Percentiles rank a stretch among this genome's conserved stretches.
These are phyloP conservation scores for Coniochaeta hoffmannii DNA, from an alignment of 2,329 filamentous ascomycete species.

Conservation along the genomic window DNA sequence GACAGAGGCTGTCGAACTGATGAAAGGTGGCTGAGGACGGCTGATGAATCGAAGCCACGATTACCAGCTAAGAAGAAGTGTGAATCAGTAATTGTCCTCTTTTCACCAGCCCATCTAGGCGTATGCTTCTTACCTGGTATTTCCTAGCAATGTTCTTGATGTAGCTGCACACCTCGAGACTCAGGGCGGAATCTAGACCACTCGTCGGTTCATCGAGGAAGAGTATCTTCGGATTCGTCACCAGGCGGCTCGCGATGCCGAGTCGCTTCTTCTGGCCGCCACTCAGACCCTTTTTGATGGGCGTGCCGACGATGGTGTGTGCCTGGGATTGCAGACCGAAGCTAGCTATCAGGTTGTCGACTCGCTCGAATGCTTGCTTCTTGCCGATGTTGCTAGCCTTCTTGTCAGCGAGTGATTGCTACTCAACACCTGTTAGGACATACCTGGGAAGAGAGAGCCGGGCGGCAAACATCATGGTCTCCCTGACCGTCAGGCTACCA, in stretches of 20 bases:
- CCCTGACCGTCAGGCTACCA: conserved; percentile 70
- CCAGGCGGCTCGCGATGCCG: conserved; percentile 72
- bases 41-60: conserved; percentile 80
- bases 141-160: conserved; percentile 58
- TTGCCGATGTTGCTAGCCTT: conserved; percentile 38
- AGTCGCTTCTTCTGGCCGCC: conserved; percentile 80
- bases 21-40: conserved; percentile 73
- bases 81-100: neutral
- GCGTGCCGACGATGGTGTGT: conserved; percentile 69
- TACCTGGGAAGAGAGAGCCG: conserved; percentile 40
- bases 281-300: conserved; percentile 74
- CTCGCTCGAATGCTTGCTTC: conserved; percentile 52
- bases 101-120: neutral
- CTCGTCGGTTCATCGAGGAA: conserved; percentile 83
- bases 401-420: conserved; percentile 1
- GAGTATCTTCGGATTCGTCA: conserved; percentile 72
- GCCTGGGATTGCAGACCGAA: conserved; percentile 68
- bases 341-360: conserved; percentile 58
- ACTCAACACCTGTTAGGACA: neutral
- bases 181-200: conserved; percentile 71
- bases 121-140: conserved; percentile 50
- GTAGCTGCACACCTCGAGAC: conserved; percentile 69
- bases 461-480: conserved; percentile 73
- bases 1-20: conserved; percentile 70
- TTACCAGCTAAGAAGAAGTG: conserved; percentile 53